Evolutionary conservation across 2,329 filamentous ascomycete genomes (phyloP), one percentile per base, ranked within the genome.

Genomic region (Aspergillus sp.): DNA sequence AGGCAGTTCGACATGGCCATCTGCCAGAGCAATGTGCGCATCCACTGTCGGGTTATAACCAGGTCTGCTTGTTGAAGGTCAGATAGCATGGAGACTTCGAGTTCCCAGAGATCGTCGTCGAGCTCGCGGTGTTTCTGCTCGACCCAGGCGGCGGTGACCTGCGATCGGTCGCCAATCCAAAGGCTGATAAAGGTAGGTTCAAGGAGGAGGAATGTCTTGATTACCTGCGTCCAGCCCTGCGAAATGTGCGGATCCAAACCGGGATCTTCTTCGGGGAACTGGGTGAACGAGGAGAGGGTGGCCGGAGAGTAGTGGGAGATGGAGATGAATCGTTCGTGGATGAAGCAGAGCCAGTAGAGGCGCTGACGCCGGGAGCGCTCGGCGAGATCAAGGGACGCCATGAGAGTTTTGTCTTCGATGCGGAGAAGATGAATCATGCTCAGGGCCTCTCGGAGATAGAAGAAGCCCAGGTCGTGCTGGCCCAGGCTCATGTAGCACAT

Each of bases 291-390:
- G 6, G 72, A 74, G n/a, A 82, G 67, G 9, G 77, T 76, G 4
- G 77, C 74, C n/a, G 72, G 75, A 5, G 80, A 80, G 48, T 83
- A 83, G 45, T 83, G 80, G 4, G 82, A 74, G 28, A 86, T 81
- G 38, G 81, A 81, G n/a, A 84, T 68, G 67, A 86, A 86, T 17
- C 85, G 80, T 68, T 86, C 84, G 62, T 86, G 83, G 34, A 86
- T 83, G 65, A 82, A 86, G 13, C 79, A 80, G 64, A 84, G 80
- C 83, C 84, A 86, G 69, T 86, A 85, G 1, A 85, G 70, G 3
- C 84, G 76, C 63, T 84, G 82, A 53, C 81, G 70, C 53, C 76
- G 73, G 25, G 79, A 76, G 25, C 77, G 71, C 56, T 82, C 79
- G 2, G 76, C 66, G 3, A 69, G 67, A 5, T 71, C 63, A 1